phyloP scores from a whole-genome alignment of 805 yeast genomes.

The Ogataea haglerorum region DNA sequence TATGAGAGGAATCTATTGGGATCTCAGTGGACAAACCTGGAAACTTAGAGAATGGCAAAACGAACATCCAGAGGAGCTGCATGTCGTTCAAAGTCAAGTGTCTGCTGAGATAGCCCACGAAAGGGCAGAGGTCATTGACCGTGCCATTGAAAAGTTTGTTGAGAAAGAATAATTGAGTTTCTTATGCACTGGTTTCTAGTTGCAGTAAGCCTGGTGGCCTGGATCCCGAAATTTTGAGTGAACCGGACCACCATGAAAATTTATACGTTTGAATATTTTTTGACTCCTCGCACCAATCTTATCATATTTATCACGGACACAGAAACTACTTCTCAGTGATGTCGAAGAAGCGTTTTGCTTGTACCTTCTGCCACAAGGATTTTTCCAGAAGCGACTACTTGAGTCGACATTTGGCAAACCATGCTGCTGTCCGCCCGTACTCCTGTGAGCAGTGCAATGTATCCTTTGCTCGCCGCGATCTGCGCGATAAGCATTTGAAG shows the following conservation, averaged over 20 bases:
- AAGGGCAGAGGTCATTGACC: conserved; percentile 16
- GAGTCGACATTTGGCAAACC: conserved; percentile 32
- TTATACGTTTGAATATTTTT: too few relatives aligned
- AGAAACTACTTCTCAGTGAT: too few relatives aligned
- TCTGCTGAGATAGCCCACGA: conserved; percentile 36
- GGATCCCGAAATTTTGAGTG: too few relatives aligned
- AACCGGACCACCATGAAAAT: too few relatives aligned
- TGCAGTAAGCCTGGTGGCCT: too few relatives aligned
- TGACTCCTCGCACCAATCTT: conserved; percentile 5
- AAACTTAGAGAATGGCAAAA: conserved; percentile 77
- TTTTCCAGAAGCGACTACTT: conserved; percentile 26
- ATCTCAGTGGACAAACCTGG: conserved; percentile 66
- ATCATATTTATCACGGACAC: too few relatives aligned
- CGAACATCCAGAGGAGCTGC: conserved; percentile 68
- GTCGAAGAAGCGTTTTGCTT: conserved; percentile 10
- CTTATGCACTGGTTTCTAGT: too few relatives aligned
- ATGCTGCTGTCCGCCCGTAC: conserved; percentile 28
- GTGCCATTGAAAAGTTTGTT: conserved; percentile 2
- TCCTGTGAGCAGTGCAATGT: conserved; percentile 26
- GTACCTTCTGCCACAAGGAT: conserved; percentile 8
- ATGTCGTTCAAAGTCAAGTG: conserved; percentile 67
- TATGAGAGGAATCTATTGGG: conserved; percentile 82
- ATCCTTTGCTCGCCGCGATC: conserved; percentile 32
- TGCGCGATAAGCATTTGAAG: conserved; percentile 30
- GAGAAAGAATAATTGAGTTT: not conserved